These are phyloP conservation scores for Fusarium pseudonygamai DNA, from an alignment of 2,329 filamentous ascomycete species.

Conservation along the genomic window DNA sequence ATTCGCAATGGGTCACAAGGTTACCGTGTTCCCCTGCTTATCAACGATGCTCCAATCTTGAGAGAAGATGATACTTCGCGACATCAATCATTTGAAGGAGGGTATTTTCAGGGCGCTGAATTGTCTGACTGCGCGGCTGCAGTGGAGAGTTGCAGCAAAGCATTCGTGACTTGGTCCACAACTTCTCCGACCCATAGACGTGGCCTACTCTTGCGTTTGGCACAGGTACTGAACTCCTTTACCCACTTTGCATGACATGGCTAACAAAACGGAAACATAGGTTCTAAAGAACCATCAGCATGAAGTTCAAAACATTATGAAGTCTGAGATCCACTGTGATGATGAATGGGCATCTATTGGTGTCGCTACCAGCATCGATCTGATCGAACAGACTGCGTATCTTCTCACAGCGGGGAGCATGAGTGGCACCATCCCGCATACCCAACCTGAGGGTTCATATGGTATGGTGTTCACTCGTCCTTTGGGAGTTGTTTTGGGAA, in stretches of 20 bases:
- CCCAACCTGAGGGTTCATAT: not conserved
- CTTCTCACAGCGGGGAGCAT: not conserved
- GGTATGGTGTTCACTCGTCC: not conserved
- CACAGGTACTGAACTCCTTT: not conserved
- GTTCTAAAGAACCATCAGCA: not conserved
- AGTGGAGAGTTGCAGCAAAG: not conserved
- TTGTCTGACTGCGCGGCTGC: not conserved
- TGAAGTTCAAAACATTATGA: not conserved
- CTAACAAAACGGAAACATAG: not conserved
- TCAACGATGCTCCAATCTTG: not conserved
- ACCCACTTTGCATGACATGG: fast-evolving
- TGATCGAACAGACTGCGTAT: not conserved
- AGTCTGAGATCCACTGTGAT: not conserved
- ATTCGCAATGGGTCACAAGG: not conserved
- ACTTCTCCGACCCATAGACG: not conserved
- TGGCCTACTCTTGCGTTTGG: not conserved
- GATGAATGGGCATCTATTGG: not conserved
- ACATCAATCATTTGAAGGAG: not conserved
- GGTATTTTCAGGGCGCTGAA: not conserved
- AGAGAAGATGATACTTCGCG: not conserved
- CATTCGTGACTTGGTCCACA: not conserved
- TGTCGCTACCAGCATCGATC: not conserved
- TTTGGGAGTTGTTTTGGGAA: not conserved
- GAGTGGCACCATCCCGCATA: not conserved
- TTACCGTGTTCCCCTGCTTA: not conserved